A percentile compares a stretch with the other conserved stretches of the same genome.
These are phyloP conservation scores for Fusarium pseudonygamai DNA, from an alignment of 2,329 filamentous ascomycete species.

Conservation along the genomic window DNA sequence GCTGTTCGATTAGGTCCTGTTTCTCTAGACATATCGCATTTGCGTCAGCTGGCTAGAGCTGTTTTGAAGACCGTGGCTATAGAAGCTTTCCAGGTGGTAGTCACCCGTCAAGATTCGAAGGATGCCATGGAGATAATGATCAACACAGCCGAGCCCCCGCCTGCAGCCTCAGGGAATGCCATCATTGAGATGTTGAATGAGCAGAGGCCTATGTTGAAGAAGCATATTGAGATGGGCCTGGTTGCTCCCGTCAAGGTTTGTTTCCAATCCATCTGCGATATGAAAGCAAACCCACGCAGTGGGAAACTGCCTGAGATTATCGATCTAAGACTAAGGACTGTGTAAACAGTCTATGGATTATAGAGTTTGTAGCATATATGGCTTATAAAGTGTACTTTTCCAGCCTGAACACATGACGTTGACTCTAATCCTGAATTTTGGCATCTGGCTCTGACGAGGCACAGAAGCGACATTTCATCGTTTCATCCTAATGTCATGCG, in stretches of 20 bases:
- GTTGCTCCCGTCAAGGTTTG: neutral
- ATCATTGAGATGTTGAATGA: neutral
- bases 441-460: neutral
- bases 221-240: neutral
- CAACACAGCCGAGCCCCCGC: neutral
- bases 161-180: neutral
- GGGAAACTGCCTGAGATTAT: constrained; percentile 1
- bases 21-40: constrained; percentile 1
- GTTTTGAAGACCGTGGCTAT: neutral
- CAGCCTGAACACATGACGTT: neutral
- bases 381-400: fast-evolving
- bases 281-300: neutral
- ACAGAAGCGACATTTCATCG: neutral
- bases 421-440: neutral
- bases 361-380: neutral
- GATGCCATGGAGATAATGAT: neutral
- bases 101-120: neutral
- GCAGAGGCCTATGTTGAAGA: neutral
- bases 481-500: fast-evolving
- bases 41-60: neutral
- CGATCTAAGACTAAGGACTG: neutral
- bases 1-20: neutral
- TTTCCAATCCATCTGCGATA: constrained; percentile 3
- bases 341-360: neutral
- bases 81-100: neutral